Base-by-base conservation (phyloP, 2,329 filamentous ascomycete genomes). In the Ciborinia camelliae region DNA sequence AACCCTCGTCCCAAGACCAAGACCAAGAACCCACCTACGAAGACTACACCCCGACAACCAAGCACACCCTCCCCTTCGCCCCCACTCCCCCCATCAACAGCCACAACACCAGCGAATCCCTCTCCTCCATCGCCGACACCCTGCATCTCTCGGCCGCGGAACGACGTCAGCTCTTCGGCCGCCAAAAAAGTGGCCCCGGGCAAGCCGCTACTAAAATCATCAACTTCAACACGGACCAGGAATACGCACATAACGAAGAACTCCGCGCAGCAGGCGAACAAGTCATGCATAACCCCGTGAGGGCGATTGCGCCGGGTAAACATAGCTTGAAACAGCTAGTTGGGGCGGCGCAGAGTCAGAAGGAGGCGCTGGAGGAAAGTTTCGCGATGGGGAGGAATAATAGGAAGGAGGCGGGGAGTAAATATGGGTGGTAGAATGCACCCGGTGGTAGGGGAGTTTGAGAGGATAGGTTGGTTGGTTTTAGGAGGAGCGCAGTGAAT, bases 281-380 rank as follows among this genome's bases (percentile, higher is more conserved):
- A 73, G 75, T 87, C 62, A 84, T 86, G 58, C 90, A 96, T 78
- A 93, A 94, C 72, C 90, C 92, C 9, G 88, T 97, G 64, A 89
- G 92, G 60, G 81, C 88, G 2, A 89, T 97, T 74, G 88, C 91
- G 30, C 90, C 92, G 4, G 91, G 92, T 66, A 97, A 97, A 79
- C 92, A 97, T 78, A 96, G 85, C 72, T 81, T 98, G 76, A 88
- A 89, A 74, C 92, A 97, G 79, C 81, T 98, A 71, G 90, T 98
- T 70, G 92, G 87, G 76, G 90, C 90, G 67, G 93, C 91, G 32
- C 86, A 86, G 70, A 90, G 83, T 68, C 92, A 98, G 78, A 87
- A 88, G 74, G 92, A 96, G 14, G 92, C 92, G 2, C 79, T 97
- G 70, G 92, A 97, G 77, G 94, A 98, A 73, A 93, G 91, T 75